A percentile compares a stretch with the other conserved stretches of the same genome.
These are phyloP conservation scores for Aegilops tauschii DNA, from an alignment of 176 grass and related monocot species.

Conservation along the genomic window DNA sequence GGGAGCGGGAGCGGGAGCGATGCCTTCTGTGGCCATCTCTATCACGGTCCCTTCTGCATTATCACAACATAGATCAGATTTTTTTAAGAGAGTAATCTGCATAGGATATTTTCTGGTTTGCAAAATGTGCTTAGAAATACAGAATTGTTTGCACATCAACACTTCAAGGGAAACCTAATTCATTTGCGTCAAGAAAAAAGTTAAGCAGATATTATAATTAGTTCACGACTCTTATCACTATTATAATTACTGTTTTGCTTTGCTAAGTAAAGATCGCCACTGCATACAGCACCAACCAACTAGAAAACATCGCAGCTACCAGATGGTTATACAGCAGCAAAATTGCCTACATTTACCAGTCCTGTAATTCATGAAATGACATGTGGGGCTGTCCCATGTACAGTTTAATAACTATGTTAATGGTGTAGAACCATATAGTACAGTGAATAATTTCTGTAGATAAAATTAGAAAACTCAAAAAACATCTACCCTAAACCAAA, in stretches of 20 bases:
- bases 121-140: not conserved
- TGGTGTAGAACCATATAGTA: not conserved
- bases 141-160: not conserved
- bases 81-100: not conserved
- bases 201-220: not conserved
- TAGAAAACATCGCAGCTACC: not conserved
- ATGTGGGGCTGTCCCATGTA: not conserved
- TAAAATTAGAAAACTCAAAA: not conserved
- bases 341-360: not conserved
- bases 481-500: not conserved
- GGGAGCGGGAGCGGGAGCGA: constrained; percentile 42
- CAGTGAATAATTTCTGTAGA: not conserved
- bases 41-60: constrained; percentile 57
- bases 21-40: constrained; percentile 62
- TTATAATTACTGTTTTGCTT: not conserved
- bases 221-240: not conserved
- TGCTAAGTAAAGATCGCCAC: not conserved
- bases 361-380: not conserved
- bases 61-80: not conserved
- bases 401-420: not conserved
- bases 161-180: too few species aligned
- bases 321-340: not conserved
- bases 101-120: not conserved
- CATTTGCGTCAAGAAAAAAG: not conserved
- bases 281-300: not conserved